phyloP scores from a whole-genome alignment of 371 early-diverging fungal species.

The Syncephalis plumigaleata region DNA sequence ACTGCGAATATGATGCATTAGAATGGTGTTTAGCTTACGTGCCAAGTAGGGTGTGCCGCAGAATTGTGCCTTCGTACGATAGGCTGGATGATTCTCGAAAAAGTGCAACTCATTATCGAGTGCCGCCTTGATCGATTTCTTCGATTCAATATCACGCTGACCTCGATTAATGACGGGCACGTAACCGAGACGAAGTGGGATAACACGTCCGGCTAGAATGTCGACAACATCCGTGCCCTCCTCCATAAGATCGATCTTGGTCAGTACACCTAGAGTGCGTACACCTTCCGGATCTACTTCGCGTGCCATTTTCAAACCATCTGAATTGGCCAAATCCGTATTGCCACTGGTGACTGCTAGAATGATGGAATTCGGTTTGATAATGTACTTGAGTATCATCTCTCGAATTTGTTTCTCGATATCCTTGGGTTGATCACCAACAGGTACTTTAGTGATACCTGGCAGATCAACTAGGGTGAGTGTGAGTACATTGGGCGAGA shows the following conservation, averaged over 20 bases:
- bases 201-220: constrained; percentile 91
- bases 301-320: constrained; percentile 90
- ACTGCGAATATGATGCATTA: constrained; percentile 94
- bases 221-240: constrained; percentile 98
- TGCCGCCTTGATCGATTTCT: constrained; percentile 73
- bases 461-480: constrained; percentile 97
- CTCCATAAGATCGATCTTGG: constrained; percentile 99
- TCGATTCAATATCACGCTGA: constrained; percentile 86
- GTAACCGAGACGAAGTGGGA: constrained; percentile 86
- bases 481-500: constrained; percentile 90
- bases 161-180: constrained; percentile 88
- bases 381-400: constrained; percentile 91
- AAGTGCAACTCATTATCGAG: constrained; percentile 78
- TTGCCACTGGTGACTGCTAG: constrained; percentile 96
- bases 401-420: constrained; percentile 95
- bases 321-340: constrained; percentile 97
- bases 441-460: constrained; percentile 94
- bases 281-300: constrained; percentile 97
- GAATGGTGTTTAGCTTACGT: constrained; percentile 85
- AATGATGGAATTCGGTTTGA: constrained; percentile 91
- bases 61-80: constrained; percentile 88
- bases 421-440: constrained; percentile 97
- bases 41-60: constrained; percentile 98
- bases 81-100: constrained; percentile 88
- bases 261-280: constrained; percentile 97